Percentiles rank a stretch among this genome's conserved stretches.
phyloP scores from a whole-genome alignment of 2,329 filamentous ascomycete genomes.

The Lomentospora prolificans region DNA sequence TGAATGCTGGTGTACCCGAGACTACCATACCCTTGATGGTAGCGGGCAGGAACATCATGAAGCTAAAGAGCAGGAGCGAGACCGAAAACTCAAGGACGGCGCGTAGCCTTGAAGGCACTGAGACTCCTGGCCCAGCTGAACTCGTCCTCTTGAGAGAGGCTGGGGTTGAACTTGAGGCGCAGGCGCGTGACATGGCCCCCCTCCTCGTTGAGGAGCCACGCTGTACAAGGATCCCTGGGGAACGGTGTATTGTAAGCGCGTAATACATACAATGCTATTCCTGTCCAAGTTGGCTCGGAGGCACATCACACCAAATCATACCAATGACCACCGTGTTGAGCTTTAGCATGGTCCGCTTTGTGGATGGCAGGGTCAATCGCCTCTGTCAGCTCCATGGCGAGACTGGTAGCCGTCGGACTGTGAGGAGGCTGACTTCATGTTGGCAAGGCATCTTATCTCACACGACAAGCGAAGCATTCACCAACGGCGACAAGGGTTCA shows the following conservation, averaged over 20 bases:
- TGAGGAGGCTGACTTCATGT: no score
- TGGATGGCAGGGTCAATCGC: slow-evolving; percentile 11
- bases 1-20: slow-evolving; percentile 22
- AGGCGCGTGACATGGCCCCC: slow-evolving; percentile 15
- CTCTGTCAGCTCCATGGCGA: slow-evolving; percentile 7
- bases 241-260: slow-evolving; percentile 19
- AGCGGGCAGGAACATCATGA: slow-evolving; percentile 25
- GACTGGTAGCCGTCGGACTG: slow-evolving; percentile 25
- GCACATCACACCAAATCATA: slow-evolving; percentile 17
- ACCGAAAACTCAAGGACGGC: slow-evolving; percentile 21
- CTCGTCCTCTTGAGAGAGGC: slow-evolving; percentile 12
- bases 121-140: slow-evolving; percentile 17
- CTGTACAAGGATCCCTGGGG: slow-evolving; percentile 17
- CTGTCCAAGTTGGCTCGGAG: slow-evolving; percentile 22
- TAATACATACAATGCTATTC: slow-evolving; percentile 19
- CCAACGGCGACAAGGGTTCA: no score
- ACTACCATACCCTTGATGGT: slow-evolving; percentile 24
- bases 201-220: slow-evolving; percentile 17
- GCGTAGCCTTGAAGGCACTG: slow-evolving; percentile 21
- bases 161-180: slow-evolving; percentile 11
- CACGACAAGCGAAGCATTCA: no score
- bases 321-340: slow-evolving; percentile 9
- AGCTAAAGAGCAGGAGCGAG: slow-evolving; percentile 23
- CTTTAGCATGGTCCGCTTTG: slow-evolving; percentile 10
- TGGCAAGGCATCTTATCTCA: no score